Evolutionary conservation across 2,329 filamentous ascomycete genomes (phyloP), one percentile per base, ranked within the genome.

Genomic region (Calycina herbarum): DNA sequence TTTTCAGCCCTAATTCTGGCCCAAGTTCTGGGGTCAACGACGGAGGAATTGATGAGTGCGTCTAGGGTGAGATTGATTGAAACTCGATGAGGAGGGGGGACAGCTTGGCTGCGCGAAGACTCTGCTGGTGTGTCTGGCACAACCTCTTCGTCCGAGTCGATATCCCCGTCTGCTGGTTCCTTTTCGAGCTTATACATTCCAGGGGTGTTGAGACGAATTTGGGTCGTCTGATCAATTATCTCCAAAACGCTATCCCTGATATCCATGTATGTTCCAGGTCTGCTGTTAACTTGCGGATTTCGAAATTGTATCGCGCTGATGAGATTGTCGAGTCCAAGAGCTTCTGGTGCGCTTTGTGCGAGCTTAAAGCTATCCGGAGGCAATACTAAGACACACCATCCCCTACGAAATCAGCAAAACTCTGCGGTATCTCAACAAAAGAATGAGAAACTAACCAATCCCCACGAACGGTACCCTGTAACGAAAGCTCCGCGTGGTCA

Each of bases 371-470:
- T n/a, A 35, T 57, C 29, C 7, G 29, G 13, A 17, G 56, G 56
- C 29, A 57, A 35, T n/a, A 35, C 56, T 11, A 57, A 31, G n/a
- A 57, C 56, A n/a, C 56, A 31, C 56, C 58, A 64, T 29, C 48
- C 33, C 35, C 48, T 64, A 38, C 10, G 11, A 54, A 5, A 13
- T 54, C 48, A 54, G 48, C 10, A 27, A 54, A 24, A 54, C 3
- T 2, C 48, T 3, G 5, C 27, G 3, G 8, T 27, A 27, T 40
- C 38, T 40, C 38, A 24, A 5, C 3, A 13, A 54, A 27, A 11
- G 48, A 54, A 54, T 13, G 10, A 13, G 24, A 13, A 5, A 54
- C 48, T 54, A 13, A 54, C 48, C 20, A 54, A 27, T 54, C 48
- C 11, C 48, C 20, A 54, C 20, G 20, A 10, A 13, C 10, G 11